Evolutionary conservation across 768 basidiomycete genomes (phyloP).

Genomic region (Pholiota microspora): DNA sequence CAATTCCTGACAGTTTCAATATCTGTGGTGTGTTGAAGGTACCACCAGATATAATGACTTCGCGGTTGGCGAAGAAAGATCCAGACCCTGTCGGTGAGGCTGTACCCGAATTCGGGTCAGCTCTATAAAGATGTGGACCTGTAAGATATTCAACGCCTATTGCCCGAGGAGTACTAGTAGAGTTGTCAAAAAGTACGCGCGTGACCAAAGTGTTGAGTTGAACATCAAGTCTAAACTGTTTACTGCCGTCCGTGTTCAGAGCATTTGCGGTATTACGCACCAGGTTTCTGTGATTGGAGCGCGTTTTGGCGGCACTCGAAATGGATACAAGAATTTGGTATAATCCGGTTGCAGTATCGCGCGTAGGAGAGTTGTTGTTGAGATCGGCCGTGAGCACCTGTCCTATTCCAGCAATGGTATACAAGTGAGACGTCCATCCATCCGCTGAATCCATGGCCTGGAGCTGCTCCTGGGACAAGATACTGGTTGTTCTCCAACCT

Average conservation of each 20-base stretch:
- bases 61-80: not conserved
- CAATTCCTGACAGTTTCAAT: not conserved
- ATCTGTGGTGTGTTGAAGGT: not conserved
- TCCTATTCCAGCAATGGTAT: not conserved
- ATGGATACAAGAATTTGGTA: not conserved
- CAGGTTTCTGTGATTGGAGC: not conserved
- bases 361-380: not conserved
- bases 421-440: slow-evolving; percentile 18
- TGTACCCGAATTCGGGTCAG: not conserved
- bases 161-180: slow-evolving; percentile 6
- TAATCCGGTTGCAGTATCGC: not conserved
- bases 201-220: not conserved
- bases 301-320: not conserved
- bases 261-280: not conserved
- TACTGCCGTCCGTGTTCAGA: not conserved
- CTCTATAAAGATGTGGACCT: not conserved
- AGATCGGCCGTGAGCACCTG: not conserved
- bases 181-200: not conserved
- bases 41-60: not conserved
- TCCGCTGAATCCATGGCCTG: not conserved
- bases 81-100: not conserved
- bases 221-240: not conserved
- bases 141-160: not conserved
- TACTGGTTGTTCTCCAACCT: not conserved
- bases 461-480: not conserved